Conservation (phyloP, 2,329 filamentous ascomycete genomes). For the Purpureocillium lavendulum region DNA sequence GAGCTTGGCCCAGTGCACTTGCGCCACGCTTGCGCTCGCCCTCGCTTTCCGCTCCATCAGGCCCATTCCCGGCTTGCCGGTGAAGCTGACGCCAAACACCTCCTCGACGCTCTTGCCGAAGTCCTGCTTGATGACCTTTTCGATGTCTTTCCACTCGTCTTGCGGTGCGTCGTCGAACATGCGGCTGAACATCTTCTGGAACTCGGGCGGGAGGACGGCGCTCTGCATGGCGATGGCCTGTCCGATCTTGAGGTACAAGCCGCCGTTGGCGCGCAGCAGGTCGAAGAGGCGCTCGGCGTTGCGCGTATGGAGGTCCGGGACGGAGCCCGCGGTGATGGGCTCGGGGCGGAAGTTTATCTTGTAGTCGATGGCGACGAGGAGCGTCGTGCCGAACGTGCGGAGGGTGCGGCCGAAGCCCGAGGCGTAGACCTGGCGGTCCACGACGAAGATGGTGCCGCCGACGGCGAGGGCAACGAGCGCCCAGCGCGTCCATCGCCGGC, state of each 20-base stretch:
- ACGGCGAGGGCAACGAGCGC: conserved; percentile 53
- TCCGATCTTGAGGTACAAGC: conserved; percentile 93
- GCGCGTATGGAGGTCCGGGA: conserved; percentile 71
- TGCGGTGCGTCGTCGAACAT: conserved; percentile 99
- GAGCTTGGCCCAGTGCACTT: conserved; percentile 90
- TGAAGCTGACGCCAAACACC: conserved; percentile 84
- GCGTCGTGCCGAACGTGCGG: conserved; percentile 71
- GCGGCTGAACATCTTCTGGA: conserved; percentile 88
- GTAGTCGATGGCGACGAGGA: conserved; percentile 83
- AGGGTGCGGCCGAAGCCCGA: conserved; percentile 69
- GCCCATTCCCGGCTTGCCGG: conserved; percentile 58
- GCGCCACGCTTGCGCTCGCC: conserved; percentile 85
- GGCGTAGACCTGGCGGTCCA: conserved; percentile 71
- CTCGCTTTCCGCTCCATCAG: conserved; percentile 52
- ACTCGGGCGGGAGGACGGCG: conserved; percentile 85
- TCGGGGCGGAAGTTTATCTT: conserved; percentile 89
- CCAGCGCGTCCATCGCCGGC: conserved; percentile 70
- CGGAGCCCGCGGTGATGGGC: conserved; percentile 63
- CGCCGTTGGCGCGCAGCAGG: conserved; percentile 77
- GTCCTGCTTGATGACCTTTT: conserved; percentile 78
- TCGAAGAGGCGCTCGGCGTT: conserved; percentile 79
- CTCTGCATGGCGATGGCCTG: conserved; percentile 99
- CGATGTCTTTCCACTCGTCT: conserved; percentile 78
- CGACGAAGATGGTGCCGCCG: conserved; percentile 53
- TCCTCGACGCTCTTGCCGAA: conserved; percentile 84